Base-by-base conservation (phyloP, 192 early-diverging fungal species). In the Haplosporangium gracile region DNA sequence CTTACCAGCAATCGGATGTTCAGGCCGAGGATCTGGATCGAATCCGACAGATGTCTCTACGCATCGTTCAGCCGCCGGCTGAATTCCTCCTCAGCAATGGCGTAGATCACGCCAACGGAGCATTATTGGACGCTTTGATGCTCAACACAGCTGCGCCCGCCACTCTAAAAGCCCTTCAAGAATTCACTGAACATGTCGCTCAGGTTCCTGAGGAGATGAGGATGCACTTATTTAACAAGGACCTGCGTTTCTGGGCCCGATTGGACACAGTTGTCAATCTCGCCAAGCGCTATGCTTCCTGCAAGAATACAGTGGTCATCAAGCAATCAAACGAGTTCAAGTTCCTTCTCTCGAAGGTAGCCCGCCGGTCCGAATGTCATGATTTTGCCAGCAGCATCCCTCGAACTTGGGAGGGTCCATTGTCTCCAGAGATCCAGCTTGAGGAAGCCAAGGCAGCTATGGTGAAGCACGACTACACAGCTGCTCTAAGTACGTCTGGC, bases 281-380 rank as follows among this genome's bases (percentile, higher is more conserved):
- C 16, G 78, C 84, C 70, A 86, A 74, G 34, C 77, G 40, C 32
- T 72, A 81, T 9, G 60, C 75, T 7, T 24, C n/a, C 18, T 63
- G 63, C 40, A 68, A 72, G 0, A 72, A 77, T 24, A 24, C 69
- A 0, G n/a, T 43, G 5, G 65, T 86, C 10, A 32, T 71, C 5
- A 77, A 76, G 34, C 84, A 81, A 69, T 76, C 79, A 9, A 86
- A 86, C 72, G 79, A 77, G 55, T 86, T 86, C 72, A 86, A 86
- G 51, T 86, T 78, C 32, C 68, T 86, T 34, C 79, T 86, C 6
- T 86, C 79, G 38, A 86, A 86, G 72, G 70, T 86, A 36, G 84
- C 84, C 9, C 71, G 84, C 9, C 53, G 76, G 24, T 74, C 78
- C 1, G 84, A 86, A 24, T 86, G 84, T 45, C 84, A 86, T 42